phyloP scores from a whole-genome alignment of 1,284 basidiomycete species.

The Cerioporus squamosus region DNA sequence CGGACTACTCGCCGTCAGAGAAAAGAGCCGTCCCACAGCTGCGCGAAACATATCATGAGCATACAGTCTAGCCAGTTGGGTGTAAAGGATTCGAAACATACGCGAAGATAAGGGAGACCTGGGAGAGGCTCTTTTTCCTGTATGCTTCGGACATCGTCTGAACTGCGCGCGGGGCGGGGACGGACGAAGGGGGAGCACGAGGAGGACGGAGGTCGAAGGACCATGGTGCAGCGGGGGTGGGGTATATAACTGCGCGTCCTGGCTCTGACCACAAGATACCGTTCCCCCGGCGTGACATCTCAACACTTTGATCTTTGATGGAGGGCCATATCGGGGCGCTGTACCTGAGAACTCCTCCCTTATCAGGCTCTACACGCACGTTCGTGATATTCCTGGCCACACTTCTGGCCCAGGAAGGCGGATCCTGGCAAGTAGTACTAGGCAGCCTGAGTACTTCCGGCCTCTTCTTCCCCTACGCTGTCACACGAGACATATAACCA shows the following conservation, averaged over 20 bases:
- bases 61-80: neutral
- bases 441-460: neutral
- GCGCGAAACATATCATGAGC: neutral
- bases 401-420: too few species aligned
- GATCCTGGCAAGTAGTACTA: too few species aligned
- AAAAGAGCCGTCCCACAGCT: slow-evolving; percentile 87
- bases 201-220: slow-evolving; percentile 13
- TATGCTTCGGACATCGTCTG: slow-evolving; percentile 21
- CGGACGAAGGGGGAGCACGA: slow-evolving; percentile 15
- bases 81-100: slow-evolving; percentile 45
- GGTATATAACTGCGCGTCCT: slow-evolving; percentile 11
- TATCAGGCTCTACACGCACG: slow-evolving; percentile 6
- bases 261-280: neutral
- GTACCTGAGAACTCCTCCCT: neutral
- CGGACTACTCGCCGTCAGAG: slow-evolving; percentile 67
- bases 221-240: slow-evolving; percentile 3
- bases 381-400: slow-evolving; percentile 1
- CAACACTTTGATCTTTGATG: slow-evolving; percentile 18
- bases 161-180: slow-evolving; percentile 22
- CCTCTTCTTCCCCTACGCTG: slow-evolving; percentile 2
- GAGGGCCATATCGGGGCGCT: neutral
- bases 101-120: slow-evolving; percentile 82
- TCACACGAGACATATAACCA: neutral
- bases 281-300: neutral
- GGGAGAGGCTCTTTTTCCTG: slow-evolving; percentile 39